Evolutionary conservation across 2,329 filamentous ascomycete species (phyloP).

Genomic region (Penicillium janthinellum): DNA sequence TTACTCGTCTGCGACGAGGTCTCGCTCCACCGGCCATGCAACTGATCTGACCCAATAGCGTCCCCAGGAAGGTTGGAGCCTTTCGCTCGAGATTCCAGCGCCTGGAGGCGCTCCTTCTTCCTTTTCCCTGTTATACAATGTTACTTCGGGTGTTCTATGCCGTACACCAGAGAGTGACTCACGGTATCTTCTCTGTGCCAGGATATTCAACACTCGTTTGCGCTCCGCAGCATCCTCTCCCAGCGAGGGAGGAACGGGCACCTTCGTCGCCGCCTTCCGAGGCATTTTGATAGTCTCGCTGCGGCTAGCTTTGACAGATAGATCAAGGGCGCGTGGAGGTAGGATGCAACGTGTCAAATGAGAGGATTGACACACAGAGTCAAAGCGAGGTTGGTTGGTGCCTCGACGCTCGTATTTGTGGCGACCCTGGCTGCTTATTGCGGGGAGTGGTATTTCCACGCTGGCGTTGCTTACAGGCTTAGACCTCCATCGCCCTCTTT

Average conservation of each 20-base stretch:
- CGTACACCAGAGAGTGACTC: not conserved
- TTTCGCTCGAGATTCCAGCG: slow-evolving; percentile 14
- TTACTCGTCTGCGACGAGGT: not conserved
- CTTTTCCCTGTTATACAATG: slow-evolving; percentile 10
- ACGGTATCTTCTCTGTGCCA: slow-evolving; percentile 58
- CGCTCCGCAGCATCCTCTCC: slow-evolving; percentile 54
- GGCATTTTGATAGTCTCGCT: not conserved
- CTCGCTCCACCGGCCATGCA: not conserved
- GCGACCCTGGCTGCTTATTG: not conserved
- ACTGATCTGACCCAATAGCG: not conserved
- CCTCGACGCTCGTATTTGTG: slow-evolving; percentile 1
- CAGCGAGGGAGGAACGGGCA: slow-evolving; percentile 2
- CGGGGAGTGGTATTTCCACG: slow-evolving; percentile 1
- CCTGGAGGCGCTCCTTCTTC: slow-evolving; percentile 20
- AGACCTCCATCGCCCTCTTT: not conserved
- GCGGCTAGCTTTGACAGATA: not conserved
- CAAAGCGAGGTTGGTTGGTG: not conserved
- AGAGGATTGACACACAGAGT: not conserved
- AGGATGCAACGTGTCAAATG: not conserved
- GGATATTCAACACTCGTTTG: slow-evolving; percentile 57
- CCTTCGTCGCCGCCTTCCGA: not conserved
- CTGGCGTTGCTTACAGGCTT: too few relatives aligned
- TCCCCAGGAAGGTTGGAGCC: not conserved
- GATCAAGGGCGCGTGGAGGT: not conserved
- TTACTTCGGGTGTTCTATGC: not conserved